Evolutionary conservation across 106 monocot species (phyloP).

Genomic region (Cymbidium sinense): DNA sequence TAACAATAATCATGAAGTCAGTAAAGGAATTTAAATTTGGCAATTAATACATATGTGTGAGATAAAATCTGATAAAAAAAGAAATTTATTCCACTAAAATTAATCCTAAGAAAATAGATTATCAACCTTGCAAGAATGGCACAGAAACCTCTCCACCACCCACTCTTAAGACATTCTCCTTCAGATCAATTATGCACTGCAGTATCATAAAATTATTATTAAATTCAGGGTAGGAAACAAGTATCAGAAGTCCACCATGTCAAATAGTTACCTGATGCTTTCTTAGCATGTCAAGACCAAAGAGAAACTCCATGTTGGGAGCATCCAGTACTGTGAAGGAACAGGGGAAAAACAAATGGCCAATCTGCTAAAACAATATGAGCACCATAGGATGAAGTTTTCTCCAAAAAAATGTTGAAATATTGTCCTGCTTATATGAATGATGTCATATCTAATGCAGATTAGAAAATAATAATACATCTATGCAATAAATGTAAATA

Average conservation of each 20-base stretch:
- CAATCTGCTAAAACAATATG: conserved; percentile 47
- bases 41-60: neutral
- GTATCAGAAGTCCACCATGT: neutral
- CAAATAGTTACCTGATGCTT: conserved; percentile 80
- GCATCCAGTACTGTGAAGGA: conserved; percentile 97
- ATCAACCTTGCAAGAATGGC: conserved; percentile 91
- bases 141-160: conserved; percentile 99
- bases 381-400: neutral
- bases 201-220: neutral
- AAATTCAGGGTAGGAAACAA: conserved; percentile 1
- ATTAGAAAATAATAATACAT: neutral
- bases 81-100: neutral
- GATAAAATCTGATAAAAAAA: neutral
- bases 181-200: conserved; percentile 97
- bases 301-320: conserved; percentile 90
- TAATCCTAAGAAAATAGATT: conserved; percentile 5
- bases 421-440: neutral
- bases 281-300: conserved; percentile 88
- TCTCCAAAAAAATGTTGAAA: neutral
- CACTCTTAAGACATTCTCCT: conserved; percentile 95
- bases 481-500: neutral
- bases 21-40: neutral
- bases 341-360: conserved; percentile 81
- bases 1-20: neutral
- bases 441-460: neutral